Percentiles rank a stretch among this genome's conserved stretches.
phyloP scores from a whole-genome alignment of 2,329 filamentous ascomycete genomes.

The Cytospora paraplurivora region DNA sequence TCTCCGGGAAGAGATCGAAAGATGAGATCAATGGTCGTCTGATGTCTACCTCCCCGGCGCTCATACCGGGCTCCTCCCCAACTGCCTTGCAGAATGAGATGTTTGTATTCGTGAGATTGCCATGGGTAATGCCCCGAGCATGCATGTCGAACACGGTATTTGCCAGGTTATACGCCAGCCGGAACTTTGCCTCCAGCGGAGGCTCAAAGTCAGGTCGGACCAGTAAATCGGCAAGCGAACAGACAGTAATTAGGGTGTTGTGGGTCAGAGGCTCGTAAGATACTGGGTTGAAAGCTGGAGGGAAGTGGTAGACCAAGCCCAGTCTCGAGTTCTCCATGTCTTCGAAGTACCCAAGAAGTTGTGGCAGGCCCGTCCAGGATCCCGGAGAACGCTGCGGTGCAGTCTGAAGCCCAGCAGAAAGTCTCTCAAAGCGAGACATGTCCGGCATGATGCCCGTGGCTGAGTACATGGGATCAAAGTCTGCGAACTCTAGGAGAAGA shows the following conservation, averaged over 20 bases:
- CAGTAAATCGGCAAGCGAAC: constrained; percentile 58
- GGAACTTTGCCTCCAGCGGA: constrained; percentile 73
- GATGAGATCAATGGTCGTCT: constrained; percentile 70
- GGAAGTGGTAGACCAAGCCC: constrained; percentile 75
- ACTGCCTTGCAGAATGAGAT: constrained; percentile 63
- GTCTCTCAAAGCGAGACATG: constrained; percentile 65
- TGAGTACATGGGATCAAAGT: constrained; percentile 64
- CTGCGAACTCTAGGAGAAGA: constrained; percentile 71
- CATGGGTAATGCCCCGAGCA: constrained; percentile 67
- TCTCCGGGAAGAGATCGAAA: constrained; percentile 71
- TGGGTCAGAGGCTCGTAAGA: constrained; percentile 55
- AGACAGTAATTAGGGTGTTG: constrained; percentile 53
- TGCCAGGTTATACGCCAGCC: constrained; percentile 70
- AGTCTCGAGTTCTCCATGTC: constrained; percentile 70
- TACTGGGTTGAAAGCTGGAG: constrained; percentile 62
- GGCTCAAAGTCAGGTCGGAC: constrained; percentile 59
- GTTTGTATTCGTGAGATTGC: constrained; percentile 67
- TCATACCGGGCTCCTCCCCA: constrained; percentile 44
- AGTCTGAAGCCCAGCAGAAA: constrained; percentile 60
- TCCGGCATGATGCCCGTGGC: constrained; percentile 64
- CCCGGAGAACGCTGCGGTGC: constrained; percentile 53
- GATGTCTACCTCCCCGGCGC: constrained; percentile 58
- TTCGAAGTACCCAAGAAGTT: constrained; percentile 71
- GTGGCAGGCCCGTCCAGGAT: constrained; percentile 64
- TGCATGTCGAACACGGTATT: constrained; percentile 76